A percentile compares a stretch with the other conserved stretches of the same genome.
Conservation (phyloP, 495 filamentous ascomycete species). For the Penicillium soppii region DNA sequence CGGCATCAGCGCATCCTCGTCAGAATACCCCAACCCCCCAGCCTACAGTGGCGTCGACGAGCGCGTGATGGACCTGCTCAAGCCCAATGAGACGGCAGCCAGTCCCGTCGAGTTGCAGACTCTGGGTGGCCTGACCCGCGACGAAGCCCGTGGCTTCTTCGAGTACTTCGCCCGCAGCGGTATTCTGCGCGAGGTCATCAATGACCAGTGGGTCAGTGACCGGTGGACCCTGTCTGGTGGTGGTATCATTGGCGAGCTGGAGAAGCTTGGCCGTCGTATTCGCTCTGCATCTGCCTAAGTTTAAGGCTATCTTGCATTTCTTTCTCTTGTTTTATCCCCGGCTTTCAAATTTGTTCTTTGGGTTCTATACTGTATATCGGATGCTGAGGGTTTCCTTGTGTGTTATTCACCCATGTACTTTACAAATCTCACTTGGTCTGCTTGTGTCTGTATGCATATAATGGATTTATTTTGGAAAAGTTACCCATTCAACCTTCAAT, state of each 20-base stretch:
- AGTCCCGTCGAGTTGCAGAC: constrained; percentile 54
- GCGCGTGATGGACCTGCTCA: constrained; percentile 56
- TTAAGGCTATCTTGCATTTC: constrained; percentile 13
- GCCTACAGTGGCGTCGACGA: constrained; percentile 68
- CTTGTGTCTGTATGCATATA: constrained; percentile 40
- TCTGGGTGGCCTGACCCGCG: constrained; percentile 64
- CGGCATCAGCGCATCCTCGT: constrained; percentile 29
- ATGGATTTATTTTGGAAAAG: constrained; percentile 28
- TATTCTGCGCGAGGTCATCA: constrained; percentile 65
- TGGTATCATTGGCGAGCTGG: constrained; percentile 83
- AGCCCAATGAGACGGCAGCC: constrained; percentile 28
- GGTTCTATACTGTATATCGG: constrained; percentile 24
- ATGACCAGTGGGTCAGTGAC: constrained; percentile 73
- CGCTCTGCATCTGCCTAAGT: constrained; percentile 17
- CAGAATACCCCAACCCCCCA: constrained; percentile 54
- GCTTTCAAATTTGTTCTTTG: constrained; percentile 1
- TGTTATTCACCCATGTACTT: constrained; percentile 31
- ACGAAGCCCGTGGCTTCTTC: constrained; percentile 76
- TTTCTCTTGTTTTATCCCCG: constrained; percentile 2
- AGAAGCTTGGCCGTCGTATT: constrained; percentile 59
- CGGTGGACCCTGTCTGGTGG: constrained; percentile 80
- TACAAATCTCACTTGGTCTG: constrained; percentile 29
- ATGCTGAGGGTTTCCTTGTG: constrained; percentile 15
- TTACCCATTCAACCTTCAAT: neutral
- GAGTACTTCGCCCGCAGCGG: constrained; percentile 94